Evolutionary conservation across 805 yeast genomes (phyloP).

Genomic region (Cyberlindnera meyerae): DNA sequence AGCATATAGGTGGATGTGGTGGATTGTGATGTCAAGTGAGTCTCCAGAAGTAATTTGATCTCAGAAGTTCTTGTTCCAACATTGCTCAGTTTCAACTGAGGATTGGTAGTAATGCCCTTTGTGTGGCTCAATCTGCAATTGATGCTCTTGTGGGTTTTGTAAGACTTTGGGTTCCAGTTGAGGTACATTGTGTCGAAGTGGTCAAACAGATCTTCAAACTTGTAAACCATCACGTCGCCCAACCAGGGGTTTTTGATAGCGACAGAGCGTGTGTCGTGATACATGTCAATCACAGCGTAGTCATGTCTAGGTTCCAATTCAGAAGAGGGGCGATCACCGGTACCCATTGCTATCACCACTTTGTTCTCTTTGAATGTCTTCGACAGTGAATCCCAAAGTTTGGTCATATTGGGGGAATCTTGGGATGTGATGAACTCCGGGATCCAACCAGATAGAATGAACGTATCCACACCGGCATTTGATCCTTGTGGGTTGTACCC

Average conservation of each 20-base stretch:
- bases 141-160: slow-evolving; percentile 18
- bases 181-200: slow-evolving; percentile 52
- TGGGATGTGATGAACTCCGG: slow-evolving; percentile 50
- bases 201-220: slow-evolving; percentile 29
- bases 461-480: slow-evolving; percentile 68
- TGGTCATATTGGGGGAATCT: slow-evolving; percentile 29
- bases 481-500: slow-evolving; percentile 71
- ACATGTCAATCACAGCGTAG: slow-evolving; percentile 50
- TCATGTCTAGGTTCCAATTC: slow-evolving; percentile 61
- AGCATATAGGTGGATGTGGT: slow-evolving; percentile 20
- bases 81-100: slow-evolving; percentile 42
- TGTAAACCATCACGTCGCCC: slow-evolving; percentile 10
- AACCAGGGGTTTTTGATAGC: slow-evolving; percentile 45
- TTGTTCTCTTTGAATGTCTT: slow-evolving; percentile 29
- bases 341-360: slow-evolving; percentile 62
- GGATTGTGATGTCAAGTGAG: slow-evolving; percentile 30
- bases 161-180: slow-evolving; percentile 53
- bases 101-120: slow-evolving; percentile 28
- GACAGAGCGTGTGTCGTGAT: slow-evolving; percentile 19
- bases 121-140: slow-evolving; percentile 27
- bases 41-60: slow-evolving; percentile 47
- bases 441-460: slow-evolving; percentile 61
- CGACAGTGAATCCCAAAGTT: slow-evolving; percentile 33
- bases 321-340: slow-evolving; percentile 40
- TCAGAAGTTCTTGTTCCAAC: slow-evolving; percentile 23